Base-by-base conservation (phyloP, 2,329 filamentous ascomycete species). In the Gremmenia infestans region DNA sequence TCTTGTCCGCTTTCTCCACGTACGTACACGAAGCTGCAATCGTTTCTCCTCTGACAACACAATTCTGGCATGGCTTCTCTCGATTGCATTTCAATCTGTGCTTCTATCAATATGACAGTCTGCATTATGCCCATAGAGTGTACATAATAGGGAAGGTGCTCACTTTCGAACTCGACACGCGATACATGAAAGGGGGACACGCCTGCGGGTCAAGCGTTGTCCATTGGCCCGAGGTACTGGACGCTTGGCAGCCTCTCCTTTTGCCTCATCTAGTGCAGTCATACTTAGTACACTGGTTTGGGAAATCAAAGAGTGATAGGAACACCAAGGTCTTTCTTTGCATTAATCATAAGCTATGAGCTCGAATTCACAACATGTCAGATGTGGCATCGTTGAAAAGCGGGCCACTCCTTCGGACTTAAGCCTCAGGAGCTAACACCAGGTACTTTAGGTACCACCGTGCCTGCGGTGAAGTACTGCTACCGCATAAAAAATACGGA, bases 11-110 rank as follows among this genome's bases (percentile, higher is more conserved):
- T 60, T 74, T 74, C 19, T 80, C 78, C 40, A 77, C 78, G 66
- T 83, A 83, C 9, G 70, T 65, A 65, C 80, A 83, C 9, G 60
- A 51, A 46, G 60, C 55, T 6, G 70, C 67, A 5, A 53, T 54
- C 11, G 69, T 64, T 3, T 74, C 75, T 48, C 72, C 76, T 63
- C 79, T 80, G 56, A 78, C 78, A 40, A 74, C 63, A 61, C 79
- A 82, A 65, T 81, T 79, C 15, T 72, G 66, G 66, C 80, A 83
- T 52, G 80, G 79, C 50, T 74, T 69, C 8, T 70, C 68, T 45
- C 80, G 77, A 65, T 83, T 79, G 65, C 80, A 83, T 61, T 82
- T 82, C 40, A 65, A 52, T 37, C 63, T 66, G 36, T n/a, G 37
- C 17, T 9, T 32, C 22, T 23, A 37, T 55, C 48, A 61, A 53